Conservation (phyloP, 495 filamentous ascomycete species). For the Parmelia sp. region DNA sequence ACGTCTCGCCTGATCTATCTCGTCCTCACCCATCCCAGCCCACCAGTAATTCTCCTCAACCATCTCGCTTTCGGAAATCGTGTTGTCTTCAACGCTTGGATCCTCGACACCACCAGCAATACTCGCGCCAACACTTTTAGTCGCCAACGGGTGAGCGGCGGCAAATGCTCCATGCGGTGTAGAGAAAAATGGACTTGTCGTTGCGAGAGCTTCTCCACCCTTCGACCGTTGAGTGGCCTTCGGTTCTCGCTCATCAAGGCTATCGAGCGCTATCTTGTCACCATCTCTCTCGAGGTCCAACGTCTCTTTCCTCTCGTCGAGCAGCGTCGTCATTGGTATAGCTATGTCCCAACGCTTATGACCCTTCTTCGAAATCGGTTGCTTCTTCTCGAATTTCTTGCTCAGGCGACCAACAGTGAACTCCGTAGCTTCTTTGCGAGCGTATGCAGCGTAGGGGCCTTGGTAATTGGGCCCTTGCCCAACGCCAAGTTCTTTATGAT, state of each 20-base stretch:
- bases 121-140: background rate
- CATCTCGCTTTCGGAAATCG: constrained; percentile 17
- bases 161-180: background rate
- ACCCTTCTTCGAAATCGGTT: constrained; percentile 17
- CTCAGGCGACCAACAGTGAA: constrained; percentile 4
- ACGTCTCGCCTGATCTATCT: constrained; percentile 9
- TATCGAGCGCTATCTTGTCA: background rate
- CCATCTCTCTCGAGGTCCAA: background rate
- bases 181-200: background rate
- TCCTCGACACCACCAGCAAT: background rate
- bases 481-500: constrained; percentile 40
- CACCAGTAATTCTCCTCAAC: constrained; percentile 45
- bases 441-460: constrained; percentile 43
- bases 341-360: constrained; percentile 11
- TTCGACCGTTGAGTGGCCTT: background rate
- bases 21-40: constrained; percentile 28
- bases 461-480: constrained; percentile 41
- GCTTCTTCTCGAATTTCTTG: constrained; percentile 1
- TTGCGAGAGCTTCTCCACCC: background rate
- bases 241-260: background rate
- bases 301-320: background rate
- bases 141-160: background rate
- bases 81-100: constrained; percentile 23
- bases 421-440: constrained; percentile 29
- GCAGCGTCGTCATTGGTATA: background rate